Conservation (phyloP, 2,329 filamentous ascomycete species). For the Colletotrichum kahawae region DNA sequence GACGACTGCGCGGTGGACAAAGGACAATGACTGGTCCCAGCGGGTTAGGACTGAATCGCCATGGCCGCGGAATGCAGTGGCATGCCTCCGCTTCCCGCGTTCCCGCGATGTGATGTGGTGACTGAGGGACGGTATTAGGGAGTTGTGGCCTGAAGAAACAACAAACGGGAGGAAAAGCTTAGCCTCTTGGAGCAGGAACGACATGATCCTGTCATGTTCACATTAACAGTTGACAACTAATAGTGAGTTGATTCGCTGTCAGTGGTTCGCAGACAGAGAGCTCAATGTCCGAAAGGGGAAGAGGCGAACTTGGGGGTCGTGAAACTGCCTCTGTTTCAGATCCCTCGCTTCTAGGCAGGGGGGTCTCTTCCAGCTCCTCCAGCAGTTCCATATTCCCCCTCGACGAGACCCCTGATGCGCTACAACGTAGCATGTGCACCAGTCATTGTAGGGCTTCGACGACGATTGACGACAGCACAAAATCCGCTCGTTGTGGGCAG, state of each 20-base stretch:
- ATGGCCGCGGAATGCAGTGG: neutral
- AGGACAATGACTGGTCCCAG: constrained; percentile 17
- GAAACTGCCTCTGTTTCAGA: constrained; percentile 20
- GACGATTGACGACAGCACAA: constrained; percentile 3
- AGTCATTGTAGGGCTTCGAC: neutral
- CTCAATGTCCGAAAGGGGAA: constrained; percentile 19
- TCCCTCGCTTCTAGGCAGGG: constrained; percentile 1
- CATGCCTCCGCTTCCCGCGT: neutral
- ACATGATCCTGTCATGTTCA: constrained; percentile 4
- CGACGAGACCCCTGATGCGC: neutral
- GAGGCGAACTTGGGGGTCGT: constrained; percentile 10
- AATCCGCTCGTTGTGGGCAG: constrained; percentile 7
- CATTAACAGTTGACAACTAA: constrained; percentile 3
- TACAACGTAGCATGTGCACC: constrained; percentile 13
- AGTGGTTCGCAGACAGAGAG: neutral
- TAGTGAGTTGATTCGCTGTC: constrained; percentile 14
- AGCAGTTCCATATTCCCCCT: neutral
- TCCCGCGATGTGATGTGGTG: neutral
- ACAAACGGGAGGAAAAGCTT: constrained; percentile 20
- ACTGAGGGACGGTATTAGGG: neutral
- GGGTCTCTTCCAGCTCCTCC: neutral
- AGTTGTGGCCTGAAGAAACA: neutral
- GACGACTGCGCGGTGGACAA: constrained; percentile 10
- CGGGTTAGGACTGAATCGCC: neutral
- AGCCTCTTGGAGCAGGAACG: constrained; percentile 6